Percentiles rank a stretch among this genome's conserved stretches.
Conservation (phyloP, 2,329 filamentous ascomycete genomes). For the Ophiocordyceps robertsii region DNA sequence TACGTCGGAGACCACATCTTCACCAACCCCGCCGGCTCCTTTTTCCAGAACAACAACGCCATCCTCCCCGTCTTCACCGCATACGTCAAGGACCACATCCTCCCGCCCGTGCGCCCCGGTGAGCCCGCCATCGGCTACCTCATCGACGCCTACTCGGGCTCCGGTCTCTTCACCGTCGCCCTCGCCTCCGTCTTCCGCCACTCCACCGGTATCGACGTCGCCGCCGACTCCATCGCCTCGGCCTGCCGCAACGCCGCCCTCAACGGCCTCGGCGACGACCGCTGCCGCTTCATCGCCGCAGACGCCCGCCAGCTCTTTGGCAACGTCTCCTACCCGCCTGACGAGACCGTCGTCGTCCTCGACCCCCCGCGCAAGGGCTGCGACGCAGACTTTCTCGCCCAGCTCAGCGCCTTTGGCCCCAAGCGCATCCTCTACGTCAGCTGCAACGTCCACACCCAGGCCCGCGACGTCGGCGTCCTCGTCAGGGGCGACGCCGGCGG, state of each 20-base stretch:
- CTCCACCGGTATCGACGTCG: slow-evolving; percentile 84
- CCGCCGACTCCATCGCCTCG: slow-evolving; percentile 60
- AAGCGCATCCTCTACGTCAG: slow-evolving; percentile 82
- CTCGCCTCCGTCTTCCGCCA: slow-evolving; percentile 74
- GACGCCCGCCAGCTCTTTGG: slow-evolving; percentile 78
- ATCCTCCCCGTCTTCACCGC: slow-evolving; percentile 78
- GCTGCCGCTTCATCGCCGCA: slow-evolving; percentile 76
- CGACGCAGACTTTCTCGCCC: slow-evolving; percentile 68
- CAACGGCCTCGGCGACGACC: slow-evolving; percentile 55
- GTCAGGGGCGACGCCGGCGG: slow-evolving; percentile 50
- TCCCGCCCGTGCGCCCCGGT: slow-evolving; percentile 34
- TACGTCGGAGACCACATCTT: slow-evolving; percentile 79
- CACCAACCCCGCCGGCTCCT: slow-evolving; percentile 81
- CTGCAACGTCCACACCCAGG: slow-evolving; percentile 97
- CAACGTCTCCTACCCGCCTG: slow-evolving; percentile 55
- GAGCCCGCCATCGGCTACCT: slow-evolving; percentile 57
- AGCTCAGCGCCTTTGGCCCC: slow-evolving; percentile 68
- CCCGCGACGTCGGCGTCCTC: slow-evolving; percentile 77
- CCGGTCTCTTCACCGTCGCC: slow-evolving; percentile 92
- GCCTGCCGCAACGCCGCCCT: slow-evolving; percentile 66
- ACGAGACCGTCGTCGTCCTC: slow-evolving; percentile 85
- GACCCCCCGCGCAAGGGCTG: slow-evolving; percentile 96
- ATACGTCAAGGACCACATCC: slow-evolving; percentile 71
- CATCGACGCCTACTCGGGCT: slow-evolving; percentile 95
- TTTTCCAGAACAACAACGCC: slow-evolving; percentile 99